Evolutionary conservation across 495 filamentous ascomycete genomes (phyloP).

Genomic region (Xylaria palmicola): DNA sequence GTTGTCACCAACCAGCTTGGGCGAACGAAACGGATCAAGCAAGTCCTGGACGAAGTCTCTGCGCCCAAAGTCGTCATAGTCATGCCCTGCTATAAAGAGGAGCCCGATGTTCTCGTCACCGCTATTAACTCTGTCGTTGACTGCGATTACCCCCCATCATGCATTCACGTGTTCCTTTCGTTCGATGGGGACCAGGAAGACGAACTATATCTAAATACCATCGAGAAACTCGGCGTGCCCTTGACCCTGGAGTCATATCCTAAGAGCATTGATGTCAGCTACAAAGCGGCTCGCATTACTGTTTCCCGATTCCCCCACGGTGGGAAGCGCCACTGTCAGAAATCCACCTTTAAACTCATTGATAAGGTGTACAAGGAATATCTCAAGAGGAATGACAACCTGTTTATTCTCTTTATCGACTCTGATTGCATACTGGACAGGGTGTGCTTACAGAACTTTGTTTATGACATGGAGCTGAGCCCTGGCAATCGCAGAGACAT

Average conservation of each 20-base stretch:
- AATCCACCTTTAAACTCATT: slow-evolving; percentile 90
- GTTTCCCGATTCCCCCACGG: slow-evolving; percentile 93
- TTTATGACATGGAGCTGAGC: slow-evolving; percentile 98
- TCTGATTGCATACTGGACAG: slow-evolving; percentile 95
- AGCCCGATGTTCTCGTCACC: slow-evolving; percentile 78
- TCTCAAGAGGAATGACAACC: slow-evolving; percentile 80
- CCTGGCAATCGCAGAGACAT: slow-evolving; percentile 90
- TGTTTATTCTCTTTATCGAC: slow-evolving; percentile 97
- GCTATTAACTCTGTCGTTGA: slow-evolving; percentile 91
- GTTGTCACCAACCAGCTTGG: slow-evolving; percentile 84
- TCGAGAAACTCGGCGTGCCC: slow-evolving; percentile 84
- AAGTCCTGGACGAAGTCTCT: slow-evolving; percentile 76
- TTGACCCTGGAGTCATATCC: slow-evolving; percentile 75
- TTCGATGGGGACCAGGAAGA: slow-evolving; percentile 91
- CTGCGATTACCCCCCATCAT: slow-evolving; percentile 90
- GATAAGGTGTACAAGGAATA: slow-evolving; percentile 92
- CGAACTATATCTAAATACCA: slow-evolving; percentile 84
- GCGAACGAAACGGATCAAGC: slow-evolving; percentile 75
- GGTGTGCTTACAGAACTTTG: slow-evolving; percentile 94
- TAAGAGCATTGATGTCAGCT: slow-evolving; percentile 85
- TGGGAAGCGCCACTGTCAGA: slow-evolving; percentile 92
- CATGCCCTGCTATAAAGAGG: slow-evolving; percentile 97
- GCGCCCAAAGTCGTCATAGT: slow-evolving; percentile 96
- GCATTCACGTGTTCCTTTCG: slow-evolving; percentile 94
- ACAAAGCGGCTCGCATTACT: slow-evolving; percentile 79